A percentile compares a stretch with the other conserved stretches of the same genome.
phyloP scores from a whole-genome alignment of 2,329 filamentous ascomycete species.

The Nigrospora sphaerica region DNA sequence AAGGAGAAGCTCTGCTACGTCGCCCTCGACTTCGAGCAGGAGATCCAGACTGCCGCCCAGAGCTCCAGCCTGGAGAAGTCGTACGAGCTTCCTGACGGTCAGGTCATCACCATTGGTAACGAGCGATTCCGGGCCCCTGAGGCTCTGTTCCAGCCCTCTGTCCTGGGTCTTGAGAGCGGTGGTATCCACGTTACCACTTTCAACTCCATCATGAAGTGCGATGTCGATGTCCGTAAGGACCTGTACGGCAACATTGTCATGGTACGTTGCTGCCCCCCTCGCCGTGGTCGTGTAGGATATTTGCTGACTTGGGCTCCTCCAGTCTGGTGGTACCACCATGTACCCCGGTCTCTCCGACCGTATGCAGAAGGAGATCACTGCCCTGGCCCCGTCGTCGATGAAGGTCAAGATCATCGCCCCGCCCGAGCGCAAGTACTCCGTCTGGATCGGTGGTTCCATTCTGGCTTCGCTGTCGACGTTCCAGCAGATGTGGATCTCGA shows the following conservation, averaged over 20 bases:
- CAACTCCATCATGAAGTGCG: conserved; percentile 99
- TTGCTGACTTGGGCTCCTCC: conserved; percentile 22
- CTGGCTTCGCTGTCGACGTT: conserved; percentile 98
- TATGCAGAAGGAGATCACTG: conserved; percentile 99
- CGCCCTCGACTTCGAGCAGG: conserved; percentile 99
- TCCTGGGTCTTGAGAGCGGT: conserved; percentile 95
- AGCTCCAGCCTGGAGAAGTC: conserved; percentile 99
- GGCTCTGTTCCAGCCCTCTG: conserved; percentile 98
- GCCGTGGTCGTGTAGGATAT: not conserved
- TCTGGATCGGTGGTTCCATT: conserved; percentile 99
- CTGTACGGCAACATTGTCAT: conserved; percentile 99
- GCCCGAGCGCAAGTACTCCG: conserved; percentile 99
- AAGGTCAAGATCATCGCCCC: conserved; percentile 99
- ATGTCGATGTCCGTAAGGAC: conserved; percentile 99
- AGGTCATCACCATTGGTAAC: conserved; percentile 99
- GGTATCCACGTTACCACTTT: conserved; percentile 99
- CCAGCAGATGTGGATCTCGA: conserved; percentile 99
- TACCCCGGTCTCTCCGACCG: conserved; percentile 99
- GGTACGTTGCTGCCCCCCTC: conserved; percentile 54
- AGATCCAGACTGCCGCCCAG: conserved; percentile 99
- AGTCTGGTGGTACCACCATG: conserved; percentile 99
- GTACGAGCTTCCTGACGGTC: conserved; percentile 98
- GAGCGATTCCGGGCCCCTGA: conserved; percentile 99
- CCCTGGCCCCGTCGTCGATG: conserved; percentile 98
- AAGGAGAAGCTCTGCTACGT: conserved; percentile 99